Evolutionary conservation across 1,139 yeast species (phyloP), one percentile per base, ranked within the genome.

Genomic region (Saccharomyces hybrid): DNA sequence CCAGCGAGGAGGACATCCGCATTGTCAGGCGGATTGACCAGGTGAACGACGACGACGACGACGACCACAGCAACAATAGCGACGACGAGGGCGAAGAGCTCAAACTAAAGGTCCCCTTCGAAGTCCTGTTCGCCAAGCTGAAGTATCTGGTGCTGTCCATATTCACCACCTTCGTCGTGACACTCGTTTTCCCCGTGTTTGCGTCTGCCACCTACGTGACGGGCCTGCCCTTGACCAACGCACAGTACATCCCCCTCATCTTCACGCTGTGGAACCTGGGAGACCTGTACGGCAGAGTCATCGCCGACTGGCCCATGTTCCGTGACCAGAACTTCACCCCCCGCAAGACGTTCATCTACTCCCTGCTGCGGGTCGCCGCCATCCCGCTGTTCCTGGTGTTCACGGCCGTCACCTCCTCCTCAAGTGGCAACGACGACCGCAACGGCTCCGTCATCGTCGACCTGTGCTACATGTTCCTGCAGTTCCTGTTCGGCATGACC

Each of bases 201-300:
- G 97, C 98, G 3, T 81, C 91, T 9, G 77, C 76, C 7, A 79
- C 78, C 50, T 82, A 88, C 1, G 80, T 78, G 2, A 74, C 55
- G 28, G 61, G 57, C 29, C 60, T 26, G 51, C 70, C 60, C 53
- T 64, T 57, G 60, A 57, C 54, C 32, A 63, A 68, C 66, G 78
- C 61, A 64, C 80, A 70, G 72, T 93, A 76, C 66, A 79, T 88
- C 23, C 97, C 98, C 1, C 71, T 89, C 54, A 83, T 88, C 1
- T 89, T 86, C 66, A 74, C 93, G 38, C 69, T 84, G 7, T 93
- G 99, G 99, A 93, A 93, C 69, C 58, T 82, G 19, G 99, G 99
- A 11, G 99, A 93, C 67, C 75, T 93, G 26, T 65, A 75, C 3
- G 98, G 97, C 1, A 75, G 99, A 46, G 69, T 89, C 7, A 60